phyloP scores from a whole-genome alignment of 192 early-diverging fungal genomes.

The Entomortierella parvispora region DNA sequence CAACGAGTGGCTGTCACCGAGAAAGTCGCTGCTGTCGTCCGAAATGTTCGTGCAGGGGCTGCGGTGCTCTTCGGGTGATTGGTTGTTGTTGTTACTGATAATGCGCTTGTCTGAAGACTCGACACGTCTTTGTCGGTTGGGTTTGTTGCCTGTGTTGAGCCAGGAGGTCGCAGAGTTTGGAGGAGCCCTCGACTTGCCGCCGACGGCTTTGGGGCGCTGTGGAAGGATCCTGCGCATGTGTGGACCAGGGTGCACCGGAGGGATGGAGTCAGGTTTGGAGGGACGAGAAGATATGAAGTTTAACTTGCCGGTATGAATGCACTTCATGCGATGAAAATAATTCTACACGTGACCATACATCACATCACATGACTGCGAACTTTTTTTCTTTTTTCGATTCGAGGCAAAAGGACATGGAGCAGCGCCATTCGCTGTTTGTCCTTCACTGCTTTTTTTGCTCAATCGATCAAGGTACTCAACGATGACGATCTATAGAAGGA shows the following conservation, averaged over 20 bases:
- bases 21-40: no score
- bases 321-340: not conserved
- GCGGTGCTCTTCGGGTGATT: not conserved
- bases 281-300: no score
- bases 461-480: slow-evolving; percentile 51
- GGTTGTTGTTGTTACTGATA: not conserved
- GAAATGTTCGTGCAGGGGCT: no score
- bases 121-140: not conserved
- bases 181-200: not conserved
- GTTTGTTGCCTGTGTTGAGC: not conserved
- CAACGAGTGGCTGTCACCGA: slow-evolving; percentile 1
- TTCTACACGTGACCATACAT: no score
- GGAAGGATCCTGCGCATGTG: slow-evolving; percentile 20
- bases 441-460: slow-evolving; percentile 44
- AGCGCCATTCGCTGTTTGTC: slow-evolving; percentile 11
- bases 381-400: slow-evolving; percentile 7
- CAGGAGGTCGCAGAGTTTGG: not conserved
- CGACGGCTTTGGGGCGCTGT: slow-evolving; percentile 4
- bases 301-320: not conserved
- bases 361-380: not conserved
- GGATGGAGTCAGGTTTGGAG: no score
- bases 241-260: no score
- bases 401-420: slow-evolving; percentile 3
- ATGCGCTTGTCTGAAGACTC: not conserved
- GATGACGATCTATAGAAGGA: no score